phyloP scores from a whole-genome alignment of 2,329 filamentous ascomycete genomes.

The Hawksworthiomyces lignivorus region DNA sequence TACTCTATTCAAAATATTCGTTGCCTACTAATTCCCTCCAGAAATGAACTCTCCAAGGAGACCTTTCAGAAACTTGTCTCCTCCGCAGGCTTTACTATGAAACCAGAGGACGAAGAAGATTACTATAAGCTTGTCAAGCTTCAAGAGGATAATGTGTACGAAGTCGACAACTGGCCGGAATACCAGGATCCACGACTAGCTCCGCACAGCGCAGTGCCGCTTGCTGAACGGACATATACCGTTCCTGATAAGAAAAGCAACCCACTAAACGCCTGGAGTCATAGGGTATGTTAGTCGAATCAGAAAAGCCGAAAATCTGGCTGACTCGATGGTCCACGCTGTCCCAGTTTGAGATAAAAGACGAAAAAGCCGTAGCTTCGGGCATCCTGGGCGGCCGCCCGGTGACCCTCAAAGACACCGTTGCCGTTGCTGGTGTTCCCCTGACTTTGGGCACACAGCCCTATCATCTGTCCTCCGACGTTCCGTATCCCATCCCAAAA shows the following conservation, averaged over 20 bases:
- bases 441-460: conserved; percentile 46
- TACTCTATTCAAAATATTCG: not conserved
- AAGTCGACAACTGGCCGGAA: conserved; percentile 19
- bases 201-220: conserved; percentile 10
- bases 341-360: conserved; percentile 20
- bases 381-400: conserved; percentile 65
- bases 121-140: conserved; percentile 21
- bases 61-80: conserved; percentile 11
- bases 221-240: conserved; percentile 15
- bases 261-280: conserved; percentile 27
- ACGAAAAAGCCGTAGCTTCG: conserved; percentile 3
- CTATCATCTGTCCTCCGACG: conserved; percentile 25
- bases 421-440: conserved; percentile 57
- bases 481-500: conserved; percentile 59
- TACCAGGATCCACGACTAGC: conserved; percentile 20
- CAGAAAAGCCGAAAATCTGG: too few relatives aligned
- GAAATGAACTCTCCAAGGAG: conserved; percentile 10
- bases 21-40: not conserved
- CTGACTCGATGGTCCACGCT: too few relatives aligned
- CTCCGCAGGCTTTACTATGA: conserved; percentile 13
- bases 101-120: conserved; percentile 19
- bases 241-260: conserved; percentile 19
- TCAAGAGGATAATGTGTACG: conserved; percentile 20
- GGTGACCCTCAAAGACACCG: conserved; percentile 67
- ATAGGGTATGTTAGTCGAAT: conserved; percentile 15